A percentile compares a stretch with the other conserved stretches of the same genome.
Evolutionary conservation across 106 monocot species (phyloP).

Genomic region (Apostasia shenzhenica): DNA sequence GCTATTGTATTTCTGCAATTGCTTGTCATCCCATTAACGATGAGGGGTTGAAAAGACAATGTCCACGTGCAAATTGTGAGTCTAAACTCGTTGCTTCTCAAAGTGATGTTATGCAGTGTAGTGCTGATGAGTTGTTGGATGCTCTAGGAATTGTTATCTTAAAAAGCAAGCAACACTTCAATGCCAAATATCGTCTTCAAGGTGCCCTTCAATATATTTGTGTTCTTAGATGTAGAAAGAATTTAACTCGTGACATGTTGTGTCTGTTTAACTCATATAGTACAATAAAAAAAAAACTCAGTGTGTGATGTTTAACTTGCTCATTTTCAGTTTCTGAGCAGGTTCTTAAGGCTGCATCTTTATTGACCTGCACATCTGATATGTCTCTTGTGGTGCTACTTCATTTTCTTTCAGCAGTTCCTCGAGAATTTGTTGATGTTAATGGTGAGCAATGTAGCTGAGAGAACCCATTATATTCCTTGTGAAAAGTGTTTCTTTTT

Average conservation of each 20-base stretch:
- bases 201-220: slow-evolving; percentile 25
- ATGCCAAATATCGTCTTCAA: slow-evolving; percentile 81
- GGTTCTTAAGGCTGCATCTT: slow-evolving; percentile 60
- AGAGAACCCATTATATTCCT: neutral
- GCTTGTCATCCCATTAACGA: slow-evolving; percentile 18
- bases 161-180: slow-evolving; percentile 92
- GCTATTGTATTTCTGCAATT: slow-evolving; percentile 73
- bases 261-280: neutral
- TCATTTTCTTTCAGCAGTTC: slow-evolving; percentile 73
- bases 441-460: slow-evolving; percentile 31
- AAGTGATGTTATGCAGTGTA: slow-evolving; percentile 5
- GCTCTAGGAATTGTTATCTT: slow-evolving; percentile 53
- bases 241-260: neutral
- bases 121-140: slow-evolving; percentile 48
- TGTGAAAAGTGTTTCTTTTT: neutral
- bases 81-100: slow-evolving; percentile 8
- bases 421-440: slow-evolving; percentile 69
- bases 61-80: neutral
- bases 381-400: slow-evolving; percentile 54
- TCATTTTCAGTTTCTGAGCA: slow-evolving; percentile 66
- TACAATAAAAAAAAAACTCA: neutral
- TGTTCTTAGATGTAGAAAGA: neutral
- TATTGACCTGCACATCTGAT: slow-evolving; percentile 32
- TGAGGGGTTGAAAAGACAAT: slow-evolving; percentile 1
- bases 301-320: neutral